Evolutionary conservation across 177 flowering plant genomes (phyloP).

Genomic region (Telopea speciosissima): DNA sequence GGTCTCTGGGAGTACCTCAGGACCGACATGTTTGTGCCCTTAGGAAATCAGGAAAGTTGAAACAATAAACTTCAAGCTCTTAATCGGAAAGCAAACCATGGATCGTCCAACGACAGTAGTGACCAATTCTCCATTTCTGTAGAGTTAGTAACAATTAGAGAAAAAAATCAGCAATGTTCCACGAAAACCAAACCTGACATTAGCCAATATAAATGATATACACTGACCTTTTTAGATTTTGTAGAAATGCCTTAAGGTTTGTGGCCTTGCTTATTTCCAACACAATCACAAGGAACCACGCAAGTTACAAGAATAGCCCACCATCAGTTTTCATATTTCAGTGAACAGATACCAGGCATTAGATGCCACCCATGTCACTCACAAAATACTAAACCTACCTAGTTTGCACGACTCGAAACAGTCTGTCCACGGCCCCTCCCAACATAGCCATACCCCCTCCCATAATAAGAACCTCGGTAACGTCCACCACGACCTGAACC

Average conservation of each 20-base stretch:
- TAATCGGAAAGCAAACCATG: too few species aligned
- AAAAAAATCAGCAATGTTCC: too few species aligned
- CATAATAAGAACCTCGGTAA: conserved; percentile 36
- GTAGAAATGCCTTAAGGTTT: background rate
- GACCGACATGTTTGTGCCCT: too few species aligned
- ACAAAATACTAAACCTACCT: conserved; percentile 6
- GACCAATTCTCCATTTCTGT: too few species aligned
- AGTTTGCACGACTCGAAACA: conserved; percentile 17
- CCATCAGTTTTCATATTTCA: background rate
- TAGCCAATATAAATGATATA: too few species aligned
- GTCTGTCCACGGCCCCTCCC: conserved; percentile 52
- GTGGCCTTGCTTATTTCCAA: background rate
- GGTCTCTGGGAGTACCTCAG: too few species aligned
- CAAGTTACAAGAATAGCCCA: background rate
- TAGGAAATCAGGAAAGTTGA: too few species aligned
- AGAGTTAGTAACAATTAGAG: too few species aligned
- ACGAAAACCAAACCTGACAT: too few species aligned
- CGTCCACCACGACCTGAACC: conserved; percentile 51
- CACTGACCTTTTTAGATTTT: too few species aligned
- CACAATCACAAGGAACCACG: background rate
- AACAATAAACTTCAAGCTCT: too few species aligned
- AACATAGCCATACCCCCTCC: conserved; percentile 59
- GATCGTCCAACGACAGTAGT: too few species aligned
- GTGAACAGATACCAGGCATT: background rate
- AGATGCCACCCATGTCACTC: background rate